Base-by-base conservation (phyloP, 1,284 basidiomycete species). In the Irpex rosettiformis region DNA sequence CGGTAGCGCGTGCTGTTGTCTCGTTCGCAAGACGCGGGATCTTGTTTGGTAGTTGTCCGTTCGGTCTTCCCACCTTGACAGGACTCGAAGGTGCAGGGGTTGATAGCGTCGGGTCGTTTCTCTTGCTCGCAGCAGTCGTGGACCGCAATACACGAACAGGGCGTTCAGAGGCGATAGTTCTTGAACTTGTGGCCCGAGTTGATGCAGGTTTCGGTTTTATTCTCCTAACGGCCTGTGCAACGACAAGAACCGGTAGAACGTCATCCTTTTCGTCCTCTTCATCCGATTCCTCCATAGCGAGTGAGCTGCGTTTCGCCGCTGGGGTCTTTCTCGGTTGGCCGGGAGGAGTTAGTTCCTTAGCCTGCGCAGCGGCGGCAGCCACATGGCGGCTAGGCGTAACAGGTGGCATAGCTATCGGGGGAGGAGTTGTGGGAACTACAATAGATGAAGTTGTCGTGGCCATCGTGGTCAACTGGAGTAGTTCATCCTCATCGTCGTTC, bases 321-420 rank as follows among this genome's bases (percentile, higher is more conserved):
- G 91, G 91, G 0, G 91, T 93, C 75, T 94, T 94, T 60, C 91
- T 84, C 22, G 91, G 92, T 67, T 94, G 91, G 22, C 88, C 89
- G 13, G 90, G 91, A 28, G 90, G 86, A 5, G 81, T 80, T 28
- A 90, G 89, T 18, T 80, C 82, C 28, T 78, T 79, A 0, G 89
- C 86, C 59, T 83, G 84, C 13, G 86, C 86, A 4, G 84, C 73
- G 6, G 88, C 89, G 3, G 81, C 77, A 8, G 83, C 84, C 53
- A 90, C 78, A 65, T 91, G 88, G 61, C 84, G 84, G 68, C 83
- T 86, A 10, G 91, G 91, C 0, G 91, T 93, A 13, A 92, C 87
- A 18, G 89, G 89, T 7, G 85, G 88, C 4, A 87, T 69, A 6
- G 77, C 68, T 22, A 57, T 65, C 40, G 67, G 58, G 2, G 72